Evolutionary conservation across 2,329 filamentous ascomycete genomes (phyloP), one percentile per base, ranked within the genome.

Genomic region (Aspergillus sergii): DNA sequence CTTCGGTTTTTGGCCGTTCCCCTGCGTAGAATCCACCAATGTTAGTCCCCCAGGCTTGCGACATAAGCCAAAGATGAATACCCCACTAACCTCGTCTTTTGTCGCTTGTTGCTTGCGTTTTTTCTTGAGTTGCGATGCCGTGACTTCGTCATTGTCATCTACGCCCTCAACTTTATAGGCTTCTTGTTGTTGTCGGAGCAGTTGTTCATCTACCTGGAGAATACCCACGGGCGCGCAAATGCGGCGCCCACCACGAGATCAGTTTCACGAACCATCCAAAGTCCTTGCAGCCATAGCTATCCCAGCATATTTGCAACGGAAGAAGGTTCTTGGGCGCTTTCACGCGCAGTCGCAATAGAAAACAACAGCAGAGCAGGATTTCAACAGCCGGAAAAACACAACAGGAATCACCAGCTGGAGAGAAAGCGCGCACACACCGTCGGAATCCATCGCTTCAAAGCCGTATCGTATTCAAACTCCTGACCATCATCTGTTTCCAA

Each of bases 401-500:
- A 58, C 28, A 62, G 58, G 59, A 54, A 61, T 62, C 48, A 64
- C 50, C 64, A 68, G 66, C 60, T 58, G 57, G 57, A 64, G 59
- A 68, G 64, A 64, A 64, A 65, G 57, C 62, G 64, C 66, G 67
- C 64, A 75, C 81, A 72, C 83, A 85, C 87, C 75, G 85, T 83
- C 69, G 88, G 89, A 59, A 93, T 84, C 94, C 94, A 97, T 78
- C 88, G 86, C 79, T 87, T 89, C 69, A 89, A 79, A 57, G 83
- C 84, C 57, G 85, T 79, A 77, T 96, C 89, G 80, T 90, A 97
- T 76, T 94, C 91, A 80, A 90, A 96, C 77, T 97, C 94, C 65
- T 88, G 86, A 58, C 92, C 93, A 74, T 95, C 89, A 55, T 93
- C 91, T 62, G 92, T 90, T 65, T 96, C 93, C 9, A 95, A 88